Evolutionary conservation across 169 alveolate genomes (phyloP), one percentile per base, ranked within the genome.

Genomic region (Theileria orientalis): DNA sequence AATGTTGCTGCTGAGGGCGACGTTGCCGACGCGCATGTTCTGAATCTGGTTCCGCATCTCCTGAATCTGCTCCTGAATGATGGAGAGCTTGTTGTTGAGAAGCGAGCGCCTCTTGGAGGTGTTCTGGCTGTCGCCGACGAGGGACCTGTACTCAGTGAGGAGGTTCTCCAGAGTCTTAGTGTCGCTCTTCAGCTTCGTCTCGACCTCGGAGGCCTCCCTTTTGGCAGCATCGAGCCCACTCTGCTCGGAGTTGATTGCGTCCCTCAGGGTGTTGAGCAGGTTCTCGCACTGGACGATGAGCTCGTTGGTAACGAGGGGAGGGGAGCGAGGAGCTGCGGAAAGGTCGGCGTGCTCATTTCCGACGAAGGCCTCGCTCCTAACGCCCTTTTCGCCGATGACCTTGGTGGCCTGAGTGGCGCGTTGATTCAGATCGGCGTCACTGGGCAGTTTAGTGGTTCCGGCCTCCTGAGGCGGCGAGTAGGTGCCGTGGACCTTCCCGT

Each of bases 31-130:
- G 14, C 56, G 29, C n/a, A 68, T 35, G 30, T 27, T 44, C 44
- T 68, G 54, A 21, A 68, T 51, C 29, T 35, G 54, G 33, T 68
- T 68, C 25, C 66, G 29, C n/a, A 68, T 51, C 33, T 68, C 76
- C 29, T 46, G 54, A 27, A 40, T 40, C 40, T 68, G 76, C 9
- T 68, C 76, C 19, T 68, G 75, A 23, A 68, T 33, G 30, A 68
- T 40, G 11, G 49, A 40, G 9, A 68, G 56, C n/a, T 68, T 68
- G 35, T 49, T 19, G n/a, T 46, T n/a, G 41, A 68, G 29, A 40
- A 68, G 66, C 6, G 66, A 46, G 23, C 66, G 49, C 46, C 56
- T 68, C 16, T 32, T 68, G 1, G 51, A 21, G 37, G 35, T 25
- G 47, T 19, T 44, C 33, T 46, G 52, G 19, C 46, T 49, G 33